These are phyloP conservation scores for Capsicum rhomboideum DNA, from an alignment of 257 asterid genomes.

Conservation along the genomic window DNA sequence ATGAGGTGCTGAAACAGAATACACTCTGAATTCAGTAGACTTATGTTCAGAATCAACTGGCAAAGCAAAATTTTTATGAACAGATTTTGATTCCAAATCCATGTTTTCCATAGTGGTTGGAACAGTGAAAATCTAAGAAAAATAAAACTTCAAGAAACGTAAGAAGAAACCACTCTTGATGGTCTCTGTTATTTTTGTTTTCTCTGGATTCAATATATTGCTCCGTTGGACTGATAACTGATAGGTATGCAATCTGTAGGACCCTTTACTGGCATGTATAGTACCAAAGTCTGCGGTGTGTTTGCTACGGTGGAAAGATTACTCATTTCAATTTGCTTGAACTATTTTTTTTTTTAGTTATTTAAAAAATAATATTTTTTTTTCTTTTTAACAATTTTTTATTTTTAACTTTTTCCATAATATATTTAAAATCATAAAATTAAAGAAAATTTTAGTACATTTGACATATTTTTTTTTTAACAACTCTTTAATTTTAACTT, in stretches of 20 bases:
- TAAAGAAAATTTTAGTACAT: too few relatives aligned
- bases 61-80: slow-evolving; percentile 28
- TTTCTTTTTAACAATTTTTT: too few relatives aligned
- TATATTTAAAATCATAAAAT: too few relatives aligned
- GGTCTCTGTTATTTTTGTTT: too few relatives aligned
- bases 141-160: neutral
- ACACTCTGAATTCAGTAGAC: slow-evolving; percentile 42
- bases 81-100: slow-evolving; percentile 8
- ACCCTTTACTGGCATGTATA: slow-evolving; percentile 11
- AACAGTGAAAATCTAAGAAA: neutral
- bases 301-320: neutral
- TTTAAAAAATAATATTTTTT: too few relatives aligned
- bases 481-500: too few relatives aligned
- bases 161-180: neutral
- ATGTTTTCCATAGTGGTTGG: neutral
- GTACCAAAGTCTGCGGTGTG: neutral
- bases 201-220: too few relatives aligned
- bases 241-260: neutral
- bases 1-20: slow-evolving; percentile 59
- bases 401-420: too few relatives aligned
- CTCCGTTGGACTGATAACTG: too few relatives aligned
- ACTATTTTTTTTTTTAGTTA: too few relatives aligned
- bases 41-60: slow-evolving; percentile 82
- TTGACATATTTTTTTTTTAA: too few relatives aligned
- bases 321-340: neutral